Evolutionary conservation across 495 filamentous ascomycete species (phyloP).

Genomic region (Aspergillus bridgeri): DNA sequence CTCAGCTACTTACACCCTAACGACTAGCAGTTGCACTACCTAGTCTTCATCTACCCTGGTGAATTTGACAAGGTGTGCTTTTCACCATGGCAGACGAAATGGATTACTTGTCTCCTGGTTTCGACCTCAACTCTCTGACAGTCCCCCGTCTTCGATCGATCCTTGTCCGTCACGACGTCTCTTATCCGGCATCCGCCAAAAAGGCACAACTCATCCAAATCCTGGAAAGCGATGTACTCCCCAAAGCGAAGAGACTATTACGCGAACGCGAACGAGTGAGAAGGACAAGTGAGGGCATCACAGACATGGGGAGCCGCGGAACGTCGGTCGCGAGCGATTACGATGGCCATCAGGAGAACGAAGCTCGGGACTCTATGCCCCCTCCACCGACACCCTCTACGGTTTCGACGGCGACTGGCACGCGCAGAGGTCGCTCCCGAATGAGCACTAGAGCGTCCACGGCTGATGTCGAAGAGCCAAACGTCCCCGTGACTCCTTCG

Average conservation of each 20-base stretch:
- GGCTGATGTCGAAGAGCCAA: conserved; percentile 33
- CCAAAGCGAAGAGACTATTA: conserved; percentile 71
- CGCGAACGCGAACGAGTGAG: conserved; percentile 70
- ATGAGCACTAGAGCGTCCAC: conserved; percentile 38
- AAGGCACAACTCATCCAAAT: conserved; percentile 83
- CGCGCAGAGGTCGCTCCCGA: conserved; percentile 35
- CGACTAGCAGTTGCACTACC: background rate
- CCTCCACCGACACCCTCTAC: conserved; percentile 47
- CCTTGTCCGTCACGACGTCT: conserved; percentile 78
- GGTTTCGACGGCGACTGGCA: conserved; percentile 43
- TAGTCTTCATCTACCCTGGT: background rate
- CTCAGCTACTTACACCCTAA: background rate
- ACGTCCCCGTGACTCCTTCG: conserved; percentile 30
- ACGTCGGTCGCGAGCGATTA: conserved; percentile 45
- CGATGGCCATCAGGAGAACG: conserved; percentile 31
- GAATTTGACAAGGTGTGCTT: background rate
- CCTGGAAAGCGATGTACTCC: conserved; percentile 74
- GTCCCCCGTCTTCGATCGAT: conserved; percentile 84
- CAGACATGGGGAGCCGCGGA: conserved; percentile 64
- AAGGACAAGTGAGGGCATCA: conserved; percentile 80
- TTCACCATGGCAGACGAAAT: conserved; percentile 62
- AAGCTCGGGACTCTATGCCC: conserved; percentile 36
- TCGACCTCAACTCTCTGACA: conserved; percentile 79
- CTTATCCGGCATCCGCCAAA: conserved; percentile 82
- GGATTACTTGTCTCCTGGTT: conserved; percentile 79